These are phyloP conservation scores for Furcasterigmium sp. DNA, from an alignment of 2,329 filamentous ascomycete species.

Conservation along the genomic window DNA sequence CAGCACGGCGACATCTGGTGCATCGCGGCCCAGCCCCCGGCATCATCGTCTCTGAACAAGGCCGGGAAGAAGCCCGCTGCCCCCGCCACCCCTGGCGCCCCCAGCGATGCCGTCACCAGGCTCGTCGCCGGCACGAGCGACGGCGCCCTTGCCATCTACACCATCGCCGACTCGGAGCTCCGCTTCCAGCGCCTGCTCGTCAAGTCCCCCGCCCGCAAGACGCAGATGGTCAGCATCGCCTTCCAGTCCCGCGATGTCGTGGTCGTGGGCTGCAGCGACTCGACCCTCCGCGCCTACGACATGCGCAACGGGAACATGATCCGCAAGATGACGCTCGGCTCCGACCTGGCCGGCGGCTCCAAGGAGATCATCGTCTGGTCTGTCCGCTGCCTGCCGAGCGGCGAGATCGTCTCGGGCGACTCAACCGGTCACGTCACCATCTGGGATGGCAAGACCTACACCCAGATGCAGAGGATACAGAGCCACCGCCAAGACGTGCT, in stretches of 20 bases:
- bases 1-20: slow-evolving; percentile 98
- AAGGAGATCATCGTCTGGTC: slow-evolving; percentile 91
- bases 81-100: slow-evolving; percentile 14
- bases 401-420: slow-evolving; percentile 90
- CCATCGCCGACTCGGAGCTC: slow-evolving; percentile 78
- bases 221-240: slow-evolving; percentile 83
- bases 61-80: slow-evolving; percentile 78
- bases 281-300: slow-evolving; percentile 88
- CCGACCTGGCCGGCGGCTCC: slow-evolving; percentile 68
- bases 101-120: slow-evolving; percentile 39
- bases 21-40: slow-evolving; percentile 73
- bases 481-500: slow-evolving; percentile 87
- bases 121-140: slow-evolving; percentile 87
- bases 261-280: slow-evolving; percentile 92
- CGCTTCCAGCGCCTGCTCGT: slow-evolving; percentile 73
- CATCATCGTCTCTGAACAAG: slow-evolving; percentile 15
- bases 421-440: slow-evolving; percentile 90
- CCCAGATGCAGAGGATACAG: slow-evolving; percentile 78
- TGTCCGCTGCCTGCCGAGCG: slow-evolving; percentile 79
- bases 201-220: slow-evolving; percentile 74
- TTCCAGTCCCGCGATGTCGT: slow-evolving; percentile 82
- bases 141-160: slow-evolving; percentile 81
- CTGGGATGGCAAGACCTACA: slow-evolving; percentile 91
- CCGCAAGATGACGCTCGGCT: slow-evolving; percentile 80
- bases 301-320: slow-evolving; percentile 71